phyloP scores from a whole-genome alignment of 2,329 filamentous ascomycete species.

The Phaeomoniella chlamydospora region DNA sequence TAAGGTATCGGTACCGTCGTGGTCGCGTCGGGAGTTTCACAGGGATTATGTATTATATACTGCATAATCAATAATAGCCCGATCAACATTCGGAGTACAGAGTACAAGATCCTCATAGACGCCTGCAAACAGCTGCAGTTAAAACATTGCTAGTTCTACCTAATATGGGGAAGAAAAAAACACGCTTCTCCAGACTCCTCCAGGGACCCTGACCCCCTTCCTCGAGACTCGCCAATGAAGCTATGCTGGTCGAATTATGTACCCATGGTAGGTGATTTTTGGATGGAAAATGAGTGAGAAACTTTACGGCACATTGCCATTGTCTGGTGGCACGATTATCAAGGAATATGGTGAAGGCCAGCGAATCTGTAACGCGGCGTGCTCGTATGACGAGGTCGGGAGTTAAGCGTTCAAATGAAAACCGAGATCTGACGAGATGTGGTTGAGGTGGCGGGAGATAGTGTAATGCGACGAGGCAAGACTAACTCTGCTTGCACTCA shows the following conservation, averaged over 20 bases:
- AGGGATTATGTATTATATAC: too few relatives aligned
- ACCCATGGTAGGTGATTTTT: not conserved
- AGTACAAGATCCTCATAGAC: too few relatives aligned
- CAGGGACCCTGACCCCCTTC: not conserved
- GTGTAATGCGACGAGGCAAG: too few relatives aligned
- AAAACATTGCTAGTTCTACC: not conserved
- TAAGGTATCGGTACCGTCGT: too few relatives aligned
- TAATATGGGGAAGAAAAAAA: not conserved
- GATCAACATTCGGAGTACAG: too few relatives aligned
- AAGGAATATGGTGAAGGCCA: too few relatives aligned
- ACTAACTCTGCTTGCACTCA: conserved; percentile 88
- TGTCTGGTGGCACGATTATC: not conserved
- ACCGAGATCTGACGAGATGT: not conserved
- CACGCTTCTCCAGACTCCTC: not conserved
- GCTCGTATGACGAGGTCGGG: too few relatives aligned
- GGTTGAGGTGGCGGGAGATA: too few relatives aligned
- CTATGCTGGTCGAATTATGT: not conserved
- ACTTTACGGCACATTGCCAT: not conserved
- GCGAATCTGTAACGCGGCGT: too few relatives aligned
- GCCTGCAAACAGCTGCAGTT: not conserved
- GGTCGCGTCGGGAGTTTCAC: too few relatives aligned
- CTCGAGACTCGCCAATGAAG: not conserved
- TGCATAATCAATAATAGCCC: too few relatives aligned
- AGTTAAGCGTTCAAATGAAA: too few relatives aligned
- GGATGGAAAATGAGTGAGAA: not conserved